phyloP scores from a whole-genome alignment of 352 stramenopile species.

The Globisporangium irregulare region DNA sequence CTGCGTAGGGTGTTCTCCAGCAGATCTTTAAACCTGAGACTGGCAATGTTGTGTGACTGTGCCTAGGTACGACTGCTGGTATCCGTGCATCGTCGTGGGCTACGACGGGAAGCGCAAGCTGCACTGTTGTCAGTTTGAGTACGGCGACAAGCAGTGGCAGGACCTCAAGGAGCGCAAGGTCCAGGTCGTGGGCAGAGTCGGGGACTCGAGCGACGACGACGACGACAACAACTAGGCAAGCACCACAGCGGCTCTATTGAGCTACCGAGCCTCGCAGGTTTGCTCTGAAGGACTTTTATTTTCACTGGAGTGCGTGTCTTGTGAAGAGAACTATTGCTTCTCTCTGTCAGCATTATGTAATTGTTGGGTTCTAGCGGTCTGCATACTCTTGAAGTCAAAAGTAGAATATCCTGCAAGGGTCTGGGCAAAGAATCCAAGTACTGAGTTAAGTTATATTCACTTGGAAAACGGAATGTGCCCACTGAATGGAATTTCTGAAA shows the following conservation, averaged over 20 bases:
- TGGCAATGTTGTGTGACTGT: background rate
- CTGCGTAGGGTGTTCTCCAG: too few species aligned
- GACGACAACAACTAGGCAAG: background rate
- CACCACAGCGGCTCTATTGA: background rate
- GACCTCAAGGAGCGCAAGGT: constrained; percentile 48
- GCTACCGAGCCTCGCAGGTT: background rate
- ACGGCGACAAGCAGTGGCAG: constrained; percentile 82
- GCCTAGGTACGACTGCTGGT: constrained; percentile 75
- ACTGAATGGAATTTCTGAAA: too few species aligned
- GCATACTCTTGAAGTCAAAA: too few species aligned
- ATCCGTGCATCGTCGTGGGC: constrained; percentile 71
- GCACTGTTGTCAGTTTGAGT: constrained; percentile 81
- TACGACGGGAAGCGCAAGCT: constrained; percentile 67
- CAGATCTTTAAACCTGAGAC: background rate
- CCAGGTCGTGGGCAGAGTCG: constrained; percentile 37
- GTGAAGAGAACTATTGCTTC: too few species aligned
- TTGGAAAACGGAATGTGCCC: too few species aligned
- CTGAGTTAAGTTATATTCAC: too few species aligned
- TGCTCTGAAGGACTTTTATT: background rate
- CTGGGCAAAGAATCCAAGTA: too few species aligned
- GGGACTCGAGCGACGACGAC: background rate
- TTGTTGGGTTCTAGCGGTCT: too few species aligned
- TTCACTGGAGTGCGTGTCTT: background rate
- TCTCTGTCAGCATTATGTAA: too few species aligned
- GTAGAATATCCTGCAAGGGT: too few species aligned